phyloP scores from a whole-genome alignment of 2,329 filamentous ascomycete species.

The Penicillium fuscoglaucum region DNA sequence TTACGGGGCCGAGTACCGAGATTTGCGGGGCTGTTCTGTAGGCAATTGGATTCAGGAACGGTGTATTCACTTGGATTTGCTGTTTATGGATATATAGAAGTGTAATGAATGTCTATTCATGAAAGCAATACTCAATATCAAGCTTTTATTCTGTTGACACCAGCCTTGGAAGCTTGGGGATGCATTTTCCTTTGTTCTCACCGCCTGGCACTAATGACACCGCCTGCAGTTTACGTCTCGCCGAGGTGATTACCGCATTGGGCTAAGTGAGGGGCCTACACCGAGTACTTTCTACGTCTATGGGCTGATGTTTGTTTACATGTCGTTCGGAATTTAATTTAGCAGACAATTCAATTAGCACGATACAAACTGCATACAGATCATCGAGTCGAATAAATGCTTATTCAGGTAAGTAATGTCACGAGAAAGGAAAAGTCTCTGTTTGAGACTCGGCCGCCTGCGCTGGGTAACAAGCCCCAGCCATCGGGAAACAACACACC shows the following conservation, averaged over 20 bases:
- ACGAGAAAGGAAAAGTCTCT: constrained; percentile 13
- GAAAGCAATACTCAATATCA: neutral
- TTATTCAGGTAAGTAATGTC: constrained; percentile 14
- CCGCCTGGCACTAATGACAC: constrained; percentile 9
- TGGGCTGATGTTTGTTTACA: neutral
- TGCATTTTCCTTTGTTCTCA: neutral
- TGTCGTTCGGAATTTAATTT: neutral
- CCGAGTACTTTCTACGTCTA: neutral
- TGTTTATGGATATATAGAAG: neutral
- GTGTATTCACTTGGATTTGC: neutral
- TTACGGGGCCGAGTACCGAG: constrained; percentile 5
- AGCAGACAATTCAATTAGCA: constrained; percentile 12
- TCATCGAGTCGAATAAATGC: constrained; percentile 12
- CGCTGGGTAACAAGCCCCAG: constrained; percentile 20
- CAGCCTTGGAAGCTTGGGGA: neutral
- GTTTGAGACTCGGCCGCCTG: constrained; percentile 6
- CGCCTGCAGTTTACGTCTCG: constrained; percentile 8
- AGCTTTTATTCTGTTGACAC: neutral
- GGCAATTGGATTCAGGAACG: neutral
- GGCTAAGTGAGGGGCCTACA: constrained; percentile 8
- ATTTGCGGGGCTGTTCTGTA: neutral
- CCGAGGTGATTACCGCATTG: constrained; percentile 16
- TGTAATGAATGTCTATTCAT: neutral
- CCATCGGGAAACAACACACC: constrained; percentile 25
- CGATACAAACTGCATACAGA: constrained; percentile 14